Conservation (phyloP, 2,329 filamentous ascomycete genomes). For the Hypoxylon sp. region DNA sequence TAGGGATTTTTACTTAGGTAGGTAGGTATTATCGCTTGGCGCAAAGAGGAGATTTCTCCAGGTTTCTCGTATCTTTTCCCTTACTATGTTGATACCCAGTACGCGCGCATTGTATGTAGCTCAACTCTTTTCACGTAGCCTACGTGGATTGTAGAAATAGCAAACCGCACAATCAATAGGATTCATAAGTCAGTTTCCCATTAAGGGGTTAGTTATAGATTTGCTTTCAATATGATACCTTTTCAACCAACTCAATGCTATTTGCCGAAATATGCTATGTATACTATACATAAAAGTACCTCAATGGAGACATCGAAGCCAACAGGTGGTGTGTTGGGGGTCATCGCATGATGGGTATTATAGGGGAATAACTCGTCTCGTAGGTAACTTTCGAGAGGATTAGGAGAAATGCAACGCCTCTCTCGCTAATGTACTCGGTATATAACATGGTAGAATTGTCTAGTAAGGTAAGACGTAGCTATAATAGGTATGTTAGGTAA, state of each 20-base stretch:
- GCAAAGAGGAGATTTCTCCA: constrained; percentile 14
- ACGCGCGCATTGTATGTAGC: constrained; percentile 16
- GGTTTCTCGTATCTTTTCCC: constrained; percentile 1
- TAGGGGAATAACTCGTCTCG: background rate
- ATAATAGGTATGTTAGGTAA: background rate
- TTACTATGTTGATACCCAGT: constrained; percentile 24
- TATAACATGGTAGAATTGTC: background rate
- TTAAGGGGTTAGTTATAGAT: constrained; percentile 2
- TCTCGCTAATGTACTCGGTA: background rate
- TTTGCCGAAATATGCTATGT: background rate
- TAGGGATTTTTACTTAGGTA: constrained; percentile 4
- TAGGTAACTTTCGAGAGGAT: background rate
- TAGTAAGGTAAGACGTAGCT: background rate
- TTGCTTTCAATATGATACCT: background rate
- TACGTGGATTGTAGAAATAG: constrained; percentile 20
- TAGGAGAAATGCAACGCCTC: background rate
- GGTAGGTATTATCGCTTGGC: constrained; percentile 8
- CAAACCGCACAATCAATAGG: constrained; percentile 10
- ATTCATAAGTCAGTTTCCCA: constrained; percentile 6
- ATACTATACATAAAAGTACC: background rate
- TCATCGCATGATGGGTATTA: background rate
- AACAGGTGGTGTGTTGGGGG: background rate
- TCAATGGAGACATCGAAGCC: background rate
- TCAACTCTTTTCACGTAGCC: constrained; percentile 1
- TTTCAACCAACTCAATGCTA: background rate